These are phyloP conservation scores for Limnomonas spitsbergensis DNA, from an alignment of 139 green algal genomes.

Conservation along the genomic window DNA sequence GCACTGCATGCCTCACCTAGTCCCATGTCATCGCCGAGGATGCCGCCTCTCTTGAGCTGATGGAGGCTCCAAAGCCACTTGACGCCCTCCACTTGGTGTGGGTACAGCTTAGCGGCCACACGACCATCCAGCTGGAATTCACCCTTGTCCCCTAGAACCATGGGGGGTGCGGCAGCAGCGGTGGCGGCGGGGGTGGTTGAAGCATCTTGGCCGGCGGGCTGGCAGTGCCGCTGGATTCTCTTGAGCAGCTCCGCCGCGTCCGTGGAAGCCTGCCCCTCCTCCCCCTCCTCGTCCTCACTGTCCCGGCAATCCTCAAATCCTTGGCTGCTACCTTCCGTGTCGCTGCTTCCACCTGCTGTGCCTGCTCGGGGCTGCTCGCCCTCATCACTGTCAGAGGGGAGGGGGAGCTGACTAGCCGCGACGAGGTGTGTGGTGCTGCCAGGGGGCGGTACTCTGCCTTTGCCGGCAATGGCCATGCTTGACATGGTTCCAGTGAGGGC, in stretches of 20 bases:
- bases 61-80: slow-evolving; percentile 78
- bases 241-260: not conserved
- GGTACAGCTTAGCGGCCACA: slow-evolving; percentile 16
- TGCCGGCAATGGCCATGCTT: not conserved
- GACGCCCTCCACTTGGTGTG: slow-evolving; percentile 62
- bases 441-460: too few species aligned
- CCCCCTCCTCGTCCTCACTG: too few species aligned
- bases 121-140: not conserved
- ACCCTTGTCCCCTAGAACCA: slow-evolving; percentile 10
- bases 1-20: slow-evolving; percentile 8
- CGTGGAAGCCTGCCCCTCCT: too few species aligned
- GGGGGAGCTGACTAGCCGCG: not conserved
- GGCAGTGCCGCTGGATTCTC: not conserved
- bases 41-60: slow-evolving; percentile 58
- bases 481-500: not conserved
- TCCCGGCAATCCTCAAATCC: too few species aligned
- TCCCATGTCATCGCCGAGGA: slow-evolving; percentile 78
- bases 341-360: too few species aligned
- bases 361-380: not conserved
- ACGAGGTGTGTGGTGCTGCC: too few species aligned
- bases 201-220: not conserved
- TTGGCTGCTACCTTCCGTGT: too few species aligned
- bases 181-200: not conserved
- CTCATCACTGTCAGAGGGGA: not conserved
- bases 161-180: not conserved